Conservation (phyloP, 139 green algal species). For the Chlorella sorokiniana region DNA sequence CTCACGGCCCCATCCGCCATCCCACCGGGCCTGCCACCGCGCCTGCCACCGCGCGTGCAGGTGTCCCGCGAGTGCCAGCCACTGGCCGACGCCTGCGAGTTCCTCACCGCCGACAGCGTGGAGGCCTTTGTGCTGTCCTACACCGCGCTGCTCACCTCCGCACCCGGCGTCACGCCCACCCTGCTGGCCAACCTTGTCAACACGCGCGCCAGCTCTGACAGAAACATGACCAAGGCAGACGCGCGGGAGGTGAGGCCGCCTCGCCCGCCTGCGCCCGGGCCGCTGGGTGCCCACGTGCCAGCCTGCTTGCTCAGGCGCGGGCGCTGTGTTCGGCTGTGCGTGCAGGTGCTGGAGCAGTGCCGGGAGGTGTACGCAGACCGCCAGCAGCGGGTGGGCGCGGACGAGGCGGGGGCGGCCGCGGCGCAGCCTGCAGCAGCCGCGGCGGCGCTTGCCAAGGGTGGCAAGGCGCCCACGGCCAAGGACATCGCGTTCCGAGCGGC, state of each 20-base stretch:
- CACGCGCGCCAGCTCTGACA: slow-evolving; percentile 31
- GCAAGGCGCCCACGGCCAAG: slow-evolving; percentile 2
- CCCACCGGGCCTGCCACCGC: background rate
- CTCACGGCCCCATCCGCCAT: background rate
- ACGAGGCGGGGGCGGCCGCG: background rate
- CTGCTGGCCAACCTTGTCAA: slow-evolving; percentile 52
- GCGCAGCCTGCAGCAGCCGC: slow-evolving; percentile 6
- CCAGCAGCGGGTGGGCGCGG: slow-evolving; percentile 12
- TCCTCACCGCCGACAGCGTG: slow-evolving; percentile 58
- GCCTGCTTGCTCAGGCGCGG: background rate
- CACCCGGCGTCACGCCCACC: slow-evolving; percentile 42
- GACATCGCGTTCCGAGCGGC: slow-evolving; percentile 31
- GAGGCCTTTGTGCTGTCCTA: slow-evolving; percentile 75
- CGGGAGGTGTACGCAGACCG: slow-evolving; percentile 48
- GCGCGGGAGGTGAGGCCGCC: slow-evolving; percentile 43
- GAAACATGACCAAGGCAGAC: slow-evolving; percentile 54
- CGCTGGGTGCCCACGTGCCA: background rate
- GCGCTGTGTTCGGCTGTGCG: background rate
- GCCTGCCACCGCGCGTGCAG: background rate
- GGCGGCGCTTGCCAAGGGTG: background rate
- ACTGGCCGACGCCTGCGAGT: slow-evolving; percentile 57
- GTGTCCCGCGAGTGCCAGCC: slow-evolving; percentile 52
- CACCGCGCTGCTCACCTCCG: slow-evolving; percentile 57
- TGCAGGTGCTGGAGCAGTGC: slow-evolving; percentile 53
- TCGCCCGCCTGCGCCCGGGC: no score